Evolutionary conservation across 805 yeast genomes (phyloP), one percentile per base, ranked within the genome.

Genomic region (Candida wancherniae): DNA sequence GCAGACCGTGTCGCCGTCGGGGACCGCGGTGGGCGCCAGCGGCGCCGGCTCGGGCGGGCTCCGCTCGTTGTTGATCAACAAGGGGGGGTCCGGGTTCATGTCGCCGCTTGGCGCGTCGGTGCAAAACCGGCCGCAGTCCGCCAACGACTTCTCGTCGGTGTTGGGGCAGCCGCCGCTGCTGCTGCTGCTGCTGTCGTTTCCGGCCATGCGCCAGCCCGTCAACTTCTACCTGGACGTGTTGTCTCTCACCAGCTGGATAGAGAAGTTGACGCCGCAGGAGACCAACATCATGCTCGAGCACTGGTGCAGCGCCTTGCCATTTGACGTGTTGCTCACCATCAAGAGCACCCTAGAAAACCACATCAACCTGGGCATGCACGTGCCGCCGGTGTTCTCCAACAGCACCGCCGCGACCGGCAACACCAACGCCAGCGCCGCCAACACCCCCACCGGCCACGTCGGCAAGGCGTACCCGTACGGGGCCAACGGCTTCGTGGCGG

Each of bases 201-300:
- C 21, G 19, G 35, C 39, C 29, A 12, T 12, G 16, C 40, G 12
- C 39, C 39, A 63, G 64, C 36, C 72, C 23, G 22, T 24, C 31
- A 34, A 34, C 13, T 45, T 45, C 26, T 39, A 41, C 42, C 69
- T 59, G 47, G 80, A 76, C 43, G 61, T 75, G 47, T 58, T 66
- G 33, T 66, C 65, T 39, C 58, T 71, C 40, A 63, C 71, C 40
- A 60, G 22, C 26, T 45, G 50, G 50, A 32, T 45, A 22, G 50
- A 45, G 34, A 37, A 15, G 27, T 59, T 77, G 50, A 62, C 58
- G 28, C 64, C 72, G n/a, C 65, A 63, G 26, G 80, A 76, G 39
- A 73, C 64, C 42, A 58, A 70, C 34, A 58, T 71, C 29, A 69
- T 74, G 53, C 62, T 75, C 37, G 81, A 75, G 44, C 69, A 73